phyloP scores from a whole-genome alignment of 2,329 filamentous ascomycete genomes.

The Lachnellula suecica region DNA sequence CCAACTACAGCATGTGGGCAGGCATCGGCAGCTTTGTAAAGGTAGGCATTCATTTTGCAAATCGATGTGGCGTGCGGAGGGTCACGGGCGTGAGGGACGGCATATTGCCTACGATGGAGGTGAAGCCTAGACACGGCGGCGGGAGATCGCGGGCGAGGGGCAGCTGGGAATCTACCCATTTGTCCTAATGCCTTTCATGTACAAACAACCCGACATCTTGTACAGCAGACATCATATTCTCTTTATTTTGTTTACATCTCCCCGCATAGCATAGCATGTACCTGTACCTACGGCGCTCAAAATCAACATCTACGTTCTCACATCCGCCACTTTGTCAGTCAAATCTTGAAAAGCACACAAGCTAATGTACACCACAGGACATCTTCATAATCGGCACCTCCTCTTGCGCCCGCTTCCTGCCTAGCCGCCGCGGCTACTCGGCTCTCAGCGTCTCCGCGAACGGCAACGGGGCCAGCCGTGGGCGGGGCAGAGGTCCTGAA shows the following conservation, averaged over 20 bases:
- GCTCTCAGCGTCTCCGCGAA: slow-evolving; percentile 56
- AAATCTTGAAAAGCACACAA: neutral
- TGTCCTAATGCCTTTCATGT: slow-evolving; percentile 21
- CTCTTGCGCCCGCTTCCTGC: slow-evolving; percentile 66
- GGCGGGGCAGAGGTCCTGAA: slow-evolving; percentile 46
- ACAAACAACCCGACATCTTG: neutral
- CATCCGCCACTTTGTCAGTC: slow-evolving; percentile 5
- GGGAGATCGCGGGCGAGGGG: neutral
- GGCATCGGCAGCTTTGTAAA: slow-evolving; percentile 81
- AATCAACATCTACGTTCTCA: slow-evolving; percentile 4
- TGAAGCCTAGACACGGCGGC: slow-evolving; percentile 14
- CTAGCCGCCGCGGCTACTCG: slow-evolving; percentile 65
- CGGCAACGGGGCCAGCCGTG: slow-evolving; percentile 44
- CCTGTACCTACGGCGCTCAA: slow-evolving; percentile 11
- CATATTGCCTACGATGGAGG: slow-evolving; percentile 32
- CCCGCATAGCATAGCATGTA: slow-evolving; percentile 19
- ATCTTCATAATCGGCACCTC: slow-evolving; percentile 68
- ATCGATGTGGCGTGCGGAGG: slow-evolving; percentile 26
- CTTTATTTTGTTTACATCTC: slow-evolving; percentile 10
- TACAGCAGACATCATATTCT: slow-evolving; percentile 10
- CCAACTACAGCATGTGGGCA: slow-evolving; percentile 92
- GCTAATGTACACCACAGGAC: slow-evolving; percentile 46
- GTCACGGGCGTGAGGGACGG: slow-evolving; percentile 33
- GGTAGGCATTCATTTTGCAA: slow-evolving; percentile 49
- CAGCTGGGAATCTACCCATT: slow-evolving; percentile 24